phyloP scores from a whole-genome alignment of 495 filamentous ascomycete genomes.

The Hyphodiscus hymeniophilus region DNA sequence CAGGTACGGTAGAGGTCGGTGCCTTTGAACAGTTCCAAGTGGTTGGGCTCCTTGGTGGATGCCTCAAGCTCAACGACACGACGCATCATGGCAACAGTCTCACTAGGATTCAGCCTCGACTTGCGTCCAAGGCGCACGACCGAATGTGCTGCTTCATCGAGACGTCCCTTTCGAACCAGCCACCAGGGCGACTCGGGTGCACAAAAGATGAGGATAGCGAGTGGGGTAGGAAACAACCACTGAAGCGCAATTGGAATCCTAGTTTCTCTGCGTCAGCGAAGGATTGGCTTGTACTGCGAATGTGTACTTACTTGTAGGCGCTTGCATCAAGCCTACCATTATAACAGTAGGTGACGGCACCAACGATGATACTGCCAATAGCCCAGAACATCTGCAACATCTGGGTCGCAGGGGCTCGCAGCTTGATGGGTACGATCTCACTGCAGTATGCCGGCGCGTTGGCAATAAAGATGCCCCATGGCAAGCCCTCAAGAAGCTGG shows the following conservation, averaged over 20 bases:
- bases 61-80: slow-evolving; percentile 55
- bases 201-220: slow-evolving; percentile 33
- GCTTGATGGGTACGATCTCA: slow-evolving; percentile 11
- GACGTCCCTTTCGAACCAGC: slow-evolving; percentile 48
- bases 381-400: slow-evolving; percentile 59
- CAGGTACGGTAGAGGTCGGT: slow-evolving; percentile 46
- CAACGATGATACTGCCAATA: slow-evolving; percentile 55
- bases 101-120: slow-evolving; percentile 33
- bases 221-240: slow-evolving; percentile 45
- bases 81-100: slow-evolving; percentile 43
- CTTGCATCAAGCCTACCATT: not conserved
- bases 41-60: slow-evolving; percentile 40
- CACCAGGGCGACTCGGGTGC: slow-evolving; percentile 41
- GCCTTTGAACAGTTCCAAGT: slow-evolving; percentile 46
- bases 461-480: slow-evolving; percentile 59
- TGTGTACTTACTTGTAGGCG: slow-evolving; percentile 17
- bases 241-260: slow-evolving; percentile 47
- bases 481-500: slow-evolving; percentile 56
- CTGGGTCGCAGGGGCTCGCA: slow-evolving; percentile 12
- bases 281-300: slow-evolving; percentile 23
- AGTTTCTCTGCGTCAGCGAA: slow-evolving; percentile 33
- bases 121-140: slow-evolving; percentile 40
- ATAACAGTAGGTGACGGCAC: slow-evolving; percentile 39
- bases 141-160: slow-evolving; percentile 38
- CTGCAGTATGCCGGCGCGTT: slow-evolving; percentile 40